These are phyloP conservation scores for Tulasnella sp. DNA, from an alignment of 768 basidiomycete species.

Conservation along the genomic window DNA sequence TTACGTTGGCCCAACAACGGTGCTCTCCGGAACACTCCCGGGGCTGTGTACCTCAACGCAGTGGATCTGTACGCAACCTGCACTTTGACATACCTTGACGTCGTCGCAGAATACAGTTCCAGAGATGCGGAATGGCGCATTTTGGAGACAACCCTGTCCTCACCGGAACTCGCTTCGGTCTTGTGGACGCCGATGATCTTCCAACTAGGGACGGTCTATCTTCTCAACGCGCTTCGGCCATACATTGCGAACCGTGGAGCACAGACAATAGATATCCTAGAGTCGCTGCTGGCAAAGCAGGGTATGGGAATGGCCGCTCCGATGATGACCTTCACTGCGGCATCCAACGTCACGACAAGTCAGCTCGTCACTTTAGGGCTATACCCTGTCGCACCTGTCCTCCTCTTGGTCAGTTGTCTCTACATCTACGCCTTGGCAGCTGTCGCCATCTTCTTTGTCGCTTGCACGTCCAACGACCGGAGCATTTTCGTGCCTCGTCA, in stretches of 20 bases:
- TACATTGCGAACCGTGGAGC: background rate
- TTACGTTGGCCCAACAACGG: background rate
- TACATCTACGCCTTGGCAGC: background rate
- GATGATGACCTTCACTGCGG: background rate
- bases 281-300: background rate
- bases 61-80: background rate
- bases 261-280: background rate
- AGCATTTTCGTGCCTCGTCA: background rate
- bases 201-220: background rate
- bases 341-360: background rate
- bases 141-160: background rate
- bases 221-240: background rate
- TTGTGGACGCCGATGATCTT: background rate
- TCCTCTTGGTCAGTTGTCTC: background rate
- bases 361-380: background rate
- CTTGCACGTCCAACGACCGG: background rate
- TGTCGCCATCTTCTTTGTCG: background rate
- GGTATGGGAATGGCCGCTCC: background rate
- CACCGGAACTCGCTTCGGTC: background rate
- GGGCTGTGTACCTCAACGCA: background rate
- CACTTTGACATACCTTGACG: background rate
- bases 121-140: background rate
- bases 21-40: background rate
- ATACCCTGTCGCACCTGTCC: background rate
- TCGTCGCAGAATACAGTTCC: background rate